Evolutionary conservation across 1,284 basidiomycete species (phyloP).

Genomic region (Hymenochaete sp.): DNA sequence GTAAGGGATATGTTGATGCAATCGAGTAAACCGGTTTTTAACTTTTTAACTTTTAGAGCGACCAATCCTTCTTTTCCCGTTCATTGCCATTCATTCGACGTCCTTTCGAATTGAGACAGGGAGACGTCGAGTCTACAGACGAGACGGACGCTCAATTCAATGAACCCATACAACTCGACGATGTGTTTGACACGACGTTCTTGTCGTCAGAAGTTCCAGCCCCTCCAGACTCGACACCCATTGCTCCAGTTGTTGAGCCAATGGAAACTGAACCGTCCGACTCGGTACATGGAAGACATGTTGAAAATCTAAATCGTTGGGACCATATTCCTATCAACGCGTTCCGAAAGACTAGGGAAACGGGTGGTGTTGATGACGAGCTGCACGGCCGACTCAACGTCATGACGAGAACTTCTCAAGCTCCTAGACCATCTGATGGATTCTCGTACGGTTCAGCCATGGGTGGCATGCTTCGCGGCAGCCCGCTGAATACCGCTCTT

Average conservation of each 20-base stretch:
- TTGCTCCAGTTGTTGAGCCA: constrained; percentile 18
- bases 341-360: constrained; percentile 58
- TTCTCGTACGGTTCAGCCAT: constrained; percentile 21
- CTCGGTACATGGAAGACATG: constrained; percentile 21
- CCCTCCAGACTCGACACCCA: constrained; percentile 19
- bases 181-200: constrained; percentile 70
- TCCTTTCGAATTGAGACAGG: no score
- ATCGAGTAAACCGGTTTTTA: constrained; percentile 3
- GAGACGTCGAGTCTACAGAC: constrained; percentile 27
- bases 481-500: constrained; percentile 48
- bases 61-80: constrained; percentile 24
- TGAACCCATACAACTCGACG: constrained; percentile 63
- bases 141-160: constrained; percentile 30
- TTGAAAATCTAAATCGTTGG: constrained; percentile 50
- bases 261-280: constrained; percentile 27
- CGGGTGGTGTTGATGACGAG: constrained; percentile 29
- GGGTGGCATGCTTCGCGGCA: constrained; percentile 40
- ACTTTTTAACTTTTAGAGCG: constrained; percentile 26
- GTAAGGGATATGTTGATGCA: constrained; percentile 14
- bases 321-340: constrained; percentile 65
- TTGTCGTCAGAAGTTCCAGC: constrained; percentile 47
- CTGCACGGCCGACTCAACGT: constrained; percentile 30
- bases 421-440: constrained; percentile 25
- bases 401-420: constrained; percentile 17
- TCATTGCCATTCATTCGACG: constrained; percentile 20